A percentile compares a stretch with the other conserved stretches of the same genome.
These are phyloP conservation scores for Schizopora paradoxa DNA, from an alignment of 1,284 basidiomycete species.

Conservation along the genomic window DNA sequence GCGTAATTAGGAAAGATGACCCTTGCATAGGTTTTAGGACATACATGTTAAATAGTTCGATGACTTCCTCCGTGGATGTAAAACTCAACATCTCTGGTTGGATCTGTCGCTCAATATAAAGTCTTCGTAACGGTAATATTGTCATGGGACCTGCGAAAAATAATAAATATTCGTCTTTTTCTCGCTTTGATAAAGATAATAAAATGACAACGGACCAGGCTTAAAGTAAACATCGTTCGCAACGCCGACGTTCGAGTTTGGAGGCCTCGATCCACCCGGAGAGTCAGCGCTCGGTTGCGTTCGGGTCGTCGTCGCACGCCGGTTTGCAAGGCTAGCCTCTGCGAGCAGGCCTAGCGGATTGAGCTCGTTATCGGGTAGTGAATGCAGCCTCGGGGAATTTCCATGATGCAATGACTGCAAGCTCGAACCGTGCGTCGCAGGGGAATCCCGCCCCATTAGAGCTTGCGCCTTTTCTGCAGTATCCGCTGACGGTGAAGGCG, in stretches of 20 bases:
- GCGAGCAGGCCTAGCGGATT: conserved; percentile 89
- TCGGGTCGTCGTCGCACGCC: conserved; percentile 42
- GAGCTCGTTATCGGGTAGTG: conserved; percentile 83
- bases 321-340: conserved; percentile 86
- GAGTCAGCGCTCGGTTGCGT: conserved; percentile 7
- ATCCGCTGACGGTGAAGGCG: conserved; percentile 60
- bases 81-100: conserved; percentile 90
- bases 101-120: conserved; percentile 86
- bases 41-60: conserved; percentile 89
- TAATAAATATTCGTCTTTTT: conserved; percentile 18
- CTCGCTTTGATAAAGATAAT: conserved; percentile 11
- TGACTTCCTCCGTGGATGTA: conserved; percentile 77
- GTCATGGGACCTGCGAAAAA: conserved; percentile 69
- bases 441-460: conserved; percentile 54
- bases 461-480: conserved; percentile 54
- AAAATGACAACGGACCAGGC: conserved; percentile 53
- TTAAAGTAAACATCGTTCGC: conserved; percentile 93
- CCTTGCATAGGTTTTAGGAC: conserved; percentile 29
- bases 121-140: conserved; percentile 75
- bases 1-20: conserved; percentile 16
- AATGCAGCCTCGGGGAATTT: conserved; percentile 75
- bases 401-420: conserved; percentile 26
- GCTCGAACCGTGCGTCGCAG: conserved; percentile 34
- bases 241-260: conserved; percentile 60
- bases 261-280: conserved; percentile 17